A percentile compares a stretch with the other conserved stretches of the same genome.
Evolutionary conservation across 495 filamentous ascomycete genomes (phyloP).

Genomic region (Penicillium desertorum): DNA sequence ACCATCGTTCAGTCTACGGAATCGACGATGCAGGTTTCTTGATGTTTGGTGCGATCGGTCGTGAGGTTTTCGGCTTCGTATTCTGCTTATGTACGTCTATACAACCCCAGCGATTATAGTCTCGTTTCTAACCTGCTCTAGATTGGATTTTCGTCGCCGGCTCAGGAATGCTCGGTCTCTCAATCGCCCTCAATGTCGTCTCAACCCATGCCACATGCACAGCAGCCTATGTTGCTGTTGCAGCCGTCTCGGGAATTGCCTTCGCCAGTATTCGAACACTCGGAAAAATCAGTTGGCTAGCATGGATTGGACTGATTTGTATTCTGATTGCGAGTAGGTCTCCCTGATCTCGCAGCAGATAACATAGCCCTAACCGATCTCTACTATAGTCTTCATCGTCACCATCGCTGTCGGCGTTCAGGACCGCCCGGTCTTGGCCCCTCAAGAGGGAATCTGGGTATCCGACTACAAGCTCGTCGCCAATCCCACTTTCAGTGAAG

Average conservation of each 20-base stretch:
- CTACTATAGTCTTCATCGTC: conserved; percentile 61
- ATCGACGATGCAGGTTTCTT: conserved; percentile 68
- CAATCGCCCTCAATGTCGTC: conserved; percentile 66
- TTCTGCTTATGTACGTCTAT: conserved; percentile 43
- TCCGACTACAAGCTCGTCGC: conserved; percentile 35
- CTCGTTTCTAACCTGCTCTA: conserved; percentile 57
- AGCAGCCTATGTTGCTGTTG: conserved; percentile 41
- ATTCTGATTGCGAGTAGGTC: conserved; percentile 40
- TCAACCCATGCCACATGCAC: conserved; percentile 65
- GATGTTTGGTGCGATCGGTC: conserved; percentile 61
- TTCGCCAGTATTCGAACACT: conserved; percentile 42
- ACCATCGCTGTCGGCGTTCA: conserved; percentile 66
- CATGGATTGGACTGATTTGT: conserved; percentile 39
- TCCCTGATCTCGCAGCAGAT: conserved; percentile 18
- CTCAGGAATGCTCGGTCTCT: conserved; percentile 62
- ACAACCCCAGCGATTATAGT: conserved; percentile 17
- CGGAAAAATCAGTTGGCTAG: conserved; percentile 38
- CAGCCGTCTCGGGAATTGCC: conserved; percentile 33
- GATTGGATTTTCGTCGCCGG: conserved; percentile 42
- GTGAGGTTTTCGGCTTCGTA: conserved; percentile 57
- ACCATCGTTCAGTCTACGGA: conserved; percentile 62
- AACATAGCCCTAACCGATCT: not conserved
- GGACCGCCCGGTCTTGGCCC: conserved; percentile 39
- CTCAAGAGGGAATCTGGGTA: conserved; percentile 30
- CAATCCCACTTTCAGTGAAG: conserved; percentile 32